A percentile compares a stretch with the other conserved stretches of the same genome.
These are phyloP conservation scores for Thelephora ganbajun DNA, from an alignment of 768 basidiomycete species.

Conservation along the genomic window DNA sequence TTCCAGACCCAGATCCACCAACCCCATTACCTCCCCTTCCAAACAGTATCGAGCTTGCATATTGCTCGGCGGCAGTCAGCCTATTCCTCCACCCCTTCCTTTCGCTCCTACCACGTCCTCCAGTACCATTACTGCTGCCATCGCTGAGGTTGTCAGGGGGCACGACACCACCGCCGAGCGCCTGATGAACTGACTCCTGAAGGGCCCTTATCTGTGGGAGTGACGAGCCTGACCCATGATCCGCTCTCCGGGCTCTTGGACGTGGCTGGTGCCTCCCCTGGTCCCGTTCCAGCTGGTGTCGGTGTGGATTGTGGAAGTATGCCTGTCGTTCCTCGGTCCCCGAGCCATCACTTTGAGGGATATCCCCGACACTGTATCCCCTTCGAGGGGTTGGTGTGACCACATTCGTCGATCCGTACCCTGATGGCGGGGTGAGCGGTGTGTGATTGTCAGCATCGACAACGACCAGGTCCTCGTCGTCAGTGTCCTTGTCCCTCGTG, in stretches of 20 bases:
- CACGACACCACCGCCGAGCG: slow-evolving; percentile 11
- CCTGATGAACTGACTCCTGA: slow-evolving; percentile 25
- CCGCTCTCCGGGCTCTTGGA: slow-evolving; percentile 18
- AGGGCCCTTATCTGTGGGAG: slow-evolving; percentile 24
- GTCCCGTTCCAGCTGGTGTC: slow-evolving; percentile 3
- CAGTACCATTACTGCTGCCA: slow-evolving; percentile 14
- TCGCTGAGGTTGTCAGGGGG: neutral
- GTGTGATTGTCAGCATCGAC: neutral
- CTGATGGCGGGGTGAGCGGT: neutral
- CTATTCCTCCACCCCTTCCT: slow-evolving; percentile 56
- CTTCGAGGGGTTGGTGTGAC: slow-evolving; percentile 4
- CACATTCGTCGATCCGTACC: neutral
- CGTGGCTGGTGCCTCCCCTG: neutral
- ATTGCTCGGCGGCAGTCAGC: slow-evolving; percentile 55
- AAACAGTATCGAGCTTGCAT: slow-evolving; percentile 51
- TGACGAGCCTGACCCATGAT: slow-evolving; percentile 21
- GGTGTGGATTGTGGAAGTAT: slow-evolving; percentile 12
- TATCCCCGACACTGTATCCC: neutral
- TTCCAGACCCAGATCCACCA: slow-evolving; percentile 9
- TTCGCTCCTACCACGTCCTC: slow-evolving; percentile 42
- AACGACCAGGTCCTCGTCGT: neutral
- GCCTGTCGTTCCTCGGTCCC: neutral
- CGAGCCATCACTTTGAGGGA: neutral
- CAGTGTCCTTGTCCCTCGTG: neutral
- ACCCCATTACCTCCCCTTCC: slow-evolving; percentile 27